Base-by-base conservation (phyloP, 208 protist genomes). In the Crithidia bombi region DNA sequence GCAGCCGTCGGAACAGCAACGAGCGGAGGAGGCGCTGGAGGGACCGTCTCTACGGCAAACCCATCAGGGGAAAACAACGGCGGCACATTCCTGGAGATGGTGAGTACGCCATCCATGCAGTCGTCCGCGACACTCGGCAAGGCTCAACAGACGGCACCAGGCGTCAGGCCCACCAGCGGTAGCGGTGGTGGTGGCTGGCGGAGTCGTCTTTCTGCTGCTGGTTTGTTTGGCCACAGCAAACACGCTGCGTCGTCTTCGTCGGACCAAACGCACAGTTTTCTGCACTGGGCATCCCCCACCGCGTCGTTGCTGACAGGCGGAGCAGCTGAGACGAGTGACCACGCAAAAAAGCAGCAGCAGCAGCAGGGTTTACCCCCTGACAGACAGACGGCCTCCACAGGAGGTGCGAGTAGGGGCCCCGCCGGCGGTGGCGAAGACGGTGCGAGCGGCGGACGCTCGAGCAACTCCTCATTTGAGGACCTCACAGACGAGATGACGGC, bases 381-480 rank as follows among this genome's bases (percentile, higher is more conserved):
- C n/a, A n/a, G n/a, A n/a, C n/a, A n/a, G n/a, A n/a, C n/a, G n/a
- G n/a, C n/a, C n/a, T n/a, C 38, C 38, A 41, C 6, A 41, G 38
- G 38, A n/a, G n/a, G n/a, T n/a, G n/a, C n/a, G n/a, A n/a, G n/a
- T n/a, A n/a, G n/a, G n/a, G n/a, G n/a, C 11, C 33, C 41, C n/a
- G 14, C 55, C 33, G 26, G 41, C 38, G 55, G n/a, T 17, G n/a
- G 32, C 26, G 32, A 47, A 17, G 28, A 0, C 25, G 55, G 11
- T 33, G 36, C 2, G 23, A 30, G 15, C 5, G n/a, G 32, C 11
- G 35, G 4, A 1, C 0, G 21, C 33, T 76, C 71, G 44, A 76
- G 71, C 39, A 32, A n/a, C 39, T 76, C 71, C 28, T 76, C 71
- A 25, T 76, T 76, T 35, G 71, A 76, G 71, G 71, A 76, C 39